phyloP scores from a whole-genome alignment of 1,284 basidiomycete genomes.

The Apiotrichum gamsii region DNA sequence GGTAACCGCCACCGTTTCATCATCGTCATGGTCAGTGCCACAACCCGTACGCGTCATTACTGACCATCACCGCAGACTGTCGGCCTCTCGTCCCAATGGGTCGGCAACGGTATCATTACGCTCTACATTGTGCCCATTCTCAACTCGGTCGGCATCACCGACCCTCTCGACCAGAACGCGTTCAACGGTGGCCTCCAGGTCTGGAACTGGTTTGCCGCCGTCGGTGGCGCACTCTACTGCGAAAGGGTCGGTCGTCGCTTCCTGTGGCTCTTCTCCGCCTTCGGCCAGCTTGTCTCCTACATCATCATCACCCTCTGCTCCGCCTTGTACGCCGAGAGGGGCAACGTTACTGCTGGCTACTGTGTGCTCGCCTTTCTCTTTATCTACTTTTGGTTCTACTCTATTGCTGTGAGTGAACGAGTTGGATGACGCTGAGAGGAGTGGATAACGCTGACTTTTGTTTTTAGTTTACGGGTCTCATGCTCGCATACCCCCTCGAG shows the following conservation, averaged over 20 bases:
- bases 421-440: no score
- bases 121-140: constrained; percentile 10
- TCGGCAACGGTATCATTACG: constrained; percentile 10
- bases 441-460: no score
- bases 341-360: constrained; percentile 11
- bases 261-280: constrained; percentile 20
- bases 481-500: constrained; percentile 17
- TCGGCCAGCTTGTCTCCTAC: constrained; percentile 53
- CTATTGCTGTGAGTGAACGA: constrained; percentile 26
- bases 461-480: constrained; percentile 11
- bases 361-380: constrained; percentile 19
- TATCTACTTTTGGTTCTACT: constrained; percentile 44
- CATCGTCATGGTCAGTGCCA: no score
- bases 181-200: constrained; percentile 51
- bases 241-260: constrained; percentile 37
- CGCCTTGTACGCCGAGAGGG: constrained; percentile 50
- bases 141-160: constrained; percentile 57
- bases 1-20: constrained; percentile 51
- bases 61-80: no score
- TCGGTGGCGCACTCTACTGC: constrained; percentile 30
- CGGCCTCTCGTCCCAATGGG: constrained; percentile 41
- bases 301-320: constrained; percentile 63
- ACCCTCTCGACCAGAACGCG: constrained; percentile 57
- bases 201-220: constrained; percentile 14
- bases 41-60: no score